Conservation (phyloP, 2,329 filamentous ascomycete species). For the Colletotrichum melonis region DNA sequence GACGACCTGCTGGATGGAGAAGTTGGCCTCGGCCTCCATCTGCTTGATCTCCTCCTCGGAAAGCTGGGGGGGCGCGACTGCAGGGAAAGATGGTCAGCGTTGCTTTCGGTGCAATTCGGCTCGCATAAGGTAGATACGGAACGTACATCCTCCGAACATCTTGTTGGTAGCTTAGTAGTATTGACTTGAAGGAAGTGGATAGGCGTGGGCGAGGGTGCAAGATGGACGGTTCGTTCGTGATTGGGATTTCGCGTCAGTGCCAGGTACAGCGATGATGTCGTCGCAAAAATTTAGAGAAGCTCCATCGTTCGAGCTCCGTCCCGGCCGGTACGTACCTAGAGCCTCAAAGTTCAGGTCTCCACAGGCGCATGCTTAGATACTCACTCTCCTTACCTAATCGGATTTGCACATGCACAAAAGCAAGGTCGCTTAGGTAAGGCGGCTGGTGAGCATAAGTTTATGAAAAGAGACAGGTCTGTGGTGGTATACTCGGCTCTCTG, state of each 20-base stretch:
- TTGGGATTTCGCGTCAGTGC: not conserved
- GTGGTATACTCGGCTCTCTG: constrained; percentile 4
- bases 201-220: not conserved
- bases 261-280: constrained; percentile 33
- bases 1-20: constrained; percentile 75
- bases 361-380: not conserved
- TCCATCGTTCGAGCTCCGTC: constrained; percentile 8
- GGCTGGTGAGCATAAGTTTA: not conserved
- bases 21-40: constrained; percentile 75
- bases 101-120: too few species aligned
- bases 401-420: not conserved
- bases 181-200: not conserved
- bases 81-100: not conserved
- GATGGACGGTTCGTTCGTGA: constrained; percentile 5
- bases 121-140: too few species aligned
- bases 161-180: constrained; percentile 42
- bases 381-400: not conserved
- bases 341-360: not conserved
- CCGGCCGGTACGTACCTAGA: constrained; percentile 17
- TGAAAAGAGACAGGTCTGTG: not conserved
- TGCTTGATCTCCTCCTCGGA: constrained; percentile 76
- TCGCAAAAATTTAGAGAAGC: constrained; percentile 36
- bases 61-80: constrained; percentile 76
- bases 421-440: not conserved
- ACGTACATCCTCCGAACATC: constrained; percentile 74